These are phyloP conservation scores for Chaetomium olivaceum DNA, from an alignment of 2,329 filamentous ascomycete species.

Conservation along the genomic window DNA sequence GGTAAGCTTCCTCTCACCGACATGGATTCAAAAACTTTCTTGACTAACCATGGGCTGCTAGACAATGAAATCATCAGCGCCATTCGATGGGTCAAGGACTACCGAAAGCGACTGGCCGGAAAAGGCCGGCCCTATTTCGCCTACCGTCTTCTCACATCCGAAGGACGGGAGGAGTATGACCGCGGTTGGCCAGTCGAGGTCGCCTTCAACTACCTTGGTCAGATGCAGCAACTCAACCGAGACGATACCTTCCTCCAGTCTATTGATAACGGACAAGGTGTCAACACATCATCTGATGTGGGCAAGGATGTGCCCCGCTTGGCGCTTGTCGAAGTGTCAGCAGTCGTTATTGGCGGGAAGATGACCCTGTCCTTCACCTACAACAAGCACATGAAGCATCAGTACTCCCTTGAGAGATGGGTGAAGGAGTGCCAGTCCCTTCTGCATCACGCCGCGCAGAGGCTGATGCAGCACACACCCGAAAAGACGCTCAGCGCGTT, in stretches of 20 bases:
- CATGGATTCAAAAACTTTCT: not conserved
- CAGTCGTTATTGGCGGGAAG: conserved; percentile 29
- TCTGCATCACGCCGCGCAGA: conserved; percentile 24
- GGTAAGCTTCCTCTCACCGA: not conserved
- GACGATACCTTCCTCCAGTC: conserved; percentile 27
- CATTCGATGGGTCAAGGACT: conserved; percentile 39
- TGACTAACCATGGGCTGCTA: not conserved
- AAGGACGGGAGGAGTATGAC: conserved; percentile 37
- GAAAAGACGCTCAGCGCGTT: conserved; percentile 39
- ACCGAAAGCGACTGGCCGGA: conserved; percentile 37
- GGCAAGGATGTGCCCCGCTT: conserved; percentile 33
- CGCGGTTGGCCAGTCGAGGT: conserved; percentile 46
- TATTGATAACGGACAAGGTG: conserved; percentile 28
- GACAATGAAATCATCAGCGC: conserved; percentile 28
- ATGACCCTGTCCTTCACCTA: conserved; percentile 34
- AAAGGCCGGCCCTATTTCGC: conserved; percentile 45
- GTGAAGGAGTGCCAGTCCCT: conserved; percentile 26
- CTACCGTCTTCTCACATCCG: conserved; percentile 38
- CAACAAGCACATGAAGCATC: conserved; percentile 32
- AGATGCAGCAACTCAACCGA: conserved; percentile 47
- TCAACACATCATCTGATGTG: conserved; percentile 28
- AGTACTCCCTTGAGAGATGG: conserved; percentile 28
- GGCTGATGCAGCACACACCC: conserved; percentile 18
- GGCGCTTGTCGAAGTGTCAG: conserved; percentile 33
- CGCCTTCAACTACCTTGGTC: conserved; percentile 51